Conservation (phyloP, 2,329 filamentous ascomycete genomes). For the Xylariomycetidae sp. region DNA sequence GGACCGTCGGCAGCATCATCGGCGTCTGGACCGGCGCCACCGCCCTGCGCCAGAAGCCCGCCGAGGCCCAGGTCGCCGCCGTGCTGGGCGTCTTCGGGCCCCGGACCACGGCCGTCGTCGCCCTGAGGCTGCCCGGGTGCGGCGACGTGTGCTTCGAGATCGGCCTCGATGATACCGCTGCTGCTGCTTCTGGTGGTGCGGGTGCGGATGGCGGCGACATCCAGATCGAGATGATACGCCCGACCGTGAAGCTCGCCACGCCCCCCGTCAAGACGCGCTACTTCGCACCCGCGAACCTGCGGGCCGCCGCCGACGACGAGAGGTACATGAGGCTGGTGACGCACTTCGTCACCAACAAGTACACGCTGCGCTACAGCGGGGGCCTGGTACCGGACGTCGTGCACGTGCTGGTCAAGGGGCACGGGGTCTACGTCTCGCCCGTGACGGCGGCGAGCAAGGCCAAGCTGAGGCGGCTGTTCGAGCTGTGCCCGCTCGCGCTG, state of each 20-base stretch:
- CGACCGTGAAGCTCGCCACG: constrained; percentile 32
- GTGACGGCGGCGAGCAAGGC: constrained; percentile 47
- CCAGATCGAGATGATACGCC: constrained; percentile 36
- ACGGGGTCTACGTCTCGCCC: constrained; percentile 57
- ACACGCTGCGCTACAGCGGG: constrained; percentile 57
- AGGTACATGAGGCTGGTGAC: constrained; percentile 46
- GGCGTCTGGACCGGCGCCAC: constrained; percentile 52
- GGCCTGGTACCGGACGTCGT: constrained; percentile 58
- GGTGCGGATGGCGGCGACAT: no score
- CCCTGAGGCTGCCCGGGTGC: constrained; percentile 41
- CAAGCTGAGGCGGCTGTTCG: constrained; percentile 56
- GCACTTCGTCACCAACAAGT: constrained; percentile 46
- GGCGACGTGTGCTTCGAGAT: constrained; percentile 47
- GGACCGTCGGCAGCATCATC: constrained; percentile 55
- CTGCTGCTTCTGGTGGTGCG: no score
- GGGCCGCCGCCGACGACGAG: constrained; percentile 47
- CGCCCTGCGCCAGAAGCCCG: constrained; percentile 36
- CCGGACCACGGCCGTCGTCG: constrained; percentile 51
- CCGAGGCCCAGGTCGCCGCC: constrained; percentile 40
- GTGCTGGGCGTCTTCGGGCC: constrained; percentile 52
- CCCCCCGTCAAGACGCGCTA: constrained; percentile 46
- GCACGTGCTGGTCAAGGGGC: constrained; percentile 56
- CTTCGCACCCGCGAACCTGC: constrained; percentile 59
- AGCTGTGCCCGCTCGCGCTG: constrained; percentile 56
- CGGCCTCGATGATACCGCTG: constrained; percentile 29